These are phyloP conservation scores for Clonostachys solani DNA, from an alignment of 2,329 filamentous ascomycete genomes.

Conservation along the genomic window DNA sequence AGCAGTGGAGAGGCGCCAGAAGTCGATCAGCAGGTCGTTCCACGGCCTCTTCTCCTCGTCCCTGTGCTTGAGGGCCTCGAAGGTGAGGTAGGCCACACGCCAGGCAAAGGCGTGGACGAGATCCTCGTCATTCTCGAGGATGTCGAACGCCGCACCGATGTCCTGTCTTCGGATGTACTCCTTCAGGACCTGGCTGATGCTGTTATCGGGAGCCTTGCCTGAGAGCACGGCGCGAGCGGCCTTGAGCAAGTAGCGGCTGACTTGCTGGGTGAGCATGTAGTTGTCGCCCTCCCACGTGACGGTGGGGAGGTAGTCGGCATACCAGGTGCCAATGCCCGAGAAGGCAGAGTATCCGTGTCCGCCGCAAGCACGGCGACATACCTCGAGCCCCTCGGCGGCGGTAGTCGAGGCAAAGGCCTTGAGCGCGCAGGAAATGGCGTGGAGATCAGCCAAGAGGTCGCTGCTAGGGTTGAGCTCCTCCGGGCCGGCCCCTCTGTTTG, in stretches of 20 bases:
- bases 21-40: slow-evolving; percentile 75
- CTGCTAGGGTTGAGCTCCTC: slow-evolving; percentile 50
- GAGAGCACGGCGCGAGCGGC: slow-evolving; percentile 66
- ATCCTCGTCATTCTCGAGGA: slow-evolving; percentile 66
- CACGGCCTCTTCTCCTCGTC: slow-evolving; percentile 72
- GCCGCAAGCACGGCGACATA: slow-evolving; percentile 3
- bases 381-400: slow-evolving; percentile 3
- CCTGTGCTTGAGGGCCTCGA: slow-evolving; percentile 69
- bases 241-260: slow-evolving; percentile 70
- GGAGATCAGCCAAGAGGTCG: slow-evolving; percentile 2
- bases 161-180: slow-evolving; percentile 62
- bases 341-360: slow-evolving; percentile 2
- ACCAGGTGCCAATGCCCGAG: slow-evolving; percentile 62
- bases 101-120: slow-evolving; percentile 72
- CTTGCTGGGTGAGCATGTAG: slow-evolving; percentile 76
- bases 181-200: slow-evolving; percentile 63
- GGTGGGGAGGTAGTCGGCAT: slow-evolving; percentile 64
- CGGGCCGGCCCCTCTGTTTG: slow-evolving; percentile 55
- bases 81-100: slow-evolving; percentile 70
- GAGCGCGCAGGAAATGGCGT: slow-evolving; percentile 2
- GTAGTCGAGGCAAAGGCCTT: slow-evolving; percentile 1
- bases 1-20: slow-evolving; percentile 71
- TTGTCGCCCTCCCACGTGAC: slow-evolving; percentile 75
- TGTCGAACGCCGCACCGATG: slow-evolving; percentile 69
- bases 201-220: slow-evolving; percentile 54